Evolutionary conservation across 257 asterid genomes (phyloP).

Genomic region (Striga asiatica): DNA sequence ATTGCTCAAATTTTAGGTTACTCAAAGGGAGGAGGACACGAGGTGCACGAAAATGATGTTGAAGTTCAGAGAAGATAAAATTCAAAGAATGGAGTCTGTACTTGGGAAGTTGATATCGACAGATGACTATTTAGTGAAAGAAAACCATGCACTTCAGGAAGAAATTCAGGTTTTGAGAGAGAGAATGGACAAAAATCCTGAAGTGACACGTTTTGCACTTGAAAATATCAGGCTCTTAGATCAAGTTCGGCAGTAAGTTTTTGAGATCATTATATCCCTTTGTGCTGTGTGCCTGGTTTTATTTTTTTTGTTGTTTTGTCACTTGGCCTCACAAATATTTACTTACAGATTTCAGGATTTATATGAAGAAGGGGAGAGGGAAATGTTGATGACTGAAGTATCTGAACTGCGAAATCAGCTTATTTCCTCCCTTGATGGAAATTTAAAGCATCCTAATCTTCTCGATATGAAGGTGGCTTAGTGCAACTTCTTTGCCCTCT

Average conservation of each 20-base stretch:
- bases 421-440: slow-evolving; percentile 45
- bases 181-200: slow-evolving; percentile 78
- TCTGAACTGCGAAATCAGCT: slow-evolving; percentile 82
- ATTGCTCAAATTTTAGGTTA: slow-evolving; percentile 44
- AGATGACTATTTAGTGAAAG: slow-evolving; percentile 60
- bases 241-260: slow-evolving; percentile 56
- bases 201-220: slow-evolving; percentile 91
- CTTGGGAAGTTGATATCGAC: slow-evolving; percentile 52
- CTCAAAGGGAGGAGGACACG: slow-evolving; percentile 93
- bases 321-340: slow-evolving; percentile 5
- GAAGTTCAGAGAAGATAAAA: slow-evolving; percentile 92
- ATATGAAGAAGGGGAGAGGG: slow-evolving; percentile 94
- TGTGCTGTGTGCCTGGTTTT: not conserved
- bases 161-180: slow-evolving; percentile 67
- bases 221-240: slow-evolving; percentile 89
- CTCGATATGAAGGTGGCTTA: slow-evolving; percentile 25
- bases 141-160: slow-evolving; percentile 56
- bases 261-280: not conserved
- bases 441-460: slow-evolving; percentile 36
- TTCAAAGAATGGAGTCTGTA: slow-evolving; percentile 91
- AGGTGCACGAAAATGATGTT: slow-evolving; percentile 92
- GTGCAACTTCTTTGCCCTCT: slow-evolving; percentile 14
- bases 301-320: not conserved
- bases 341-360: slow-evolving; percentile 72
- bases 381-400: slow-evolving; percentile 62